These are phyloP conservation scores for Seiridium unicorne DNA, from an alignment of 2,329 filamentous ascomycete genomes.

Conservation along the genomic window DNA sequence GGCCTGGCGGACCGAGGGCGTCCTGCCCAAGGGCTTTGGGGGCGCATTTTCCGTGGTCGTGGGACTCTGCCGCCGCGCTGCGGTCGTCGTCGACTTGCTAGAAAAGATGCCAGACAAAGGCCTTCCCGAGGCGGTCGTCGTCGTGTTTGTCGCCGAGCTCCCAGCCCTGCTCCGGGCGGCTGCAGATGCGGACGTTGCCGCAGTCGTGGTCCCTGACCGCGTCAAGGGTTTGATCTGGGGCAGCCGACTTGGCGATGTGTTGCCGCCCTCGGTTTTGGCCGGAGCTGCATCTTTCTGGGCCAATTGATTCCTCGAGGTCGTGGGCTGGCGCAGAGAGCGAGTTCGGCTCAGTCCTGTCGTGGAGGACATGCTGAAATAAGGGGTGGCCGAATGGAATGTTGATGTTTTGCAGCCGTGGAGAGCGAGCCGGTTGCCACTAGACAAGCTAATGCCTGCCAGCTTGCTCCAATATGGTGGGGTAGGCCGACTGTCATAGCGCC, in stretches of 20 bases:
- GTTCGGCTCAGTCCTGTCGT: slow-evolving; percentile 38
- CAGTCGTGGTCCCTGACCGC: slow-evolving; percentile 28
- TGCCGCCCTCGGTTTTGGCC: slow-evolving; percentile 27
- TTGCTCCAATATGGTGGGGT: too few species aligned
- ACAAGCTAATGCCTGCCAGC: too few species aligned
- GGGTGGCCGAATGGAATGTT: slow-evolving; percentile 2
- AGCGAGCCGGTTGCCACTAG: too few species aligned
- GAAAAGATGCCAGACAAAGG: slow-evolving; percentile 8
- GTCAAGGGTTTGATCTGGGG: slow-evolving; percentile 42
- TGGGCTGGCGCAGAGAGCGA: slow-evolving; percentile 47
- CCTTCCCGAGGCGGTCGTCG: slow-evolving; percentile 3
- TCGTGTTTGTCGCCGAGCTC: neutral
- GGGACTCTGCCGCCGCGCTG: neutral
- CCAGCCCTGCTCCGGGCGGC: slow-evolving; percentile 5
- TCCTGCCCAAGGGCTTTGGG: slow-evolving; percentile 22
- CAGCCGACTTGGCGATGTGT: slow-evolving; percentile 47
- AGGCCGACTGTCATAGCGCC: too few species aligned
- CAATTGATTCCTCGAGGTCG: slow-evolving; percentile 14
- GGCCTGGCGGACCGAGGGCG: slow-evolving; percentile 21
- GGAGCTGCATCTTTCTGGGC: slow-evolving; percentile 14
- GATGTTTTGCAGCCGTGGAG: neutral
- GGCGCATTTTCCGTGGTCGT: slow-evolving; percentile 16
- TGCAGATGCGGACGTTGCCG: slow-evolving; percentile 13
- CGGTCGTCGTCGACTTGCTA: neutral
- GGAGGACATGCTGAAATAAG: slow-evolving; percentile 36